phyloP scores from a whole-genome alignment of 768 basidiomycete genomes.

The Lanmaoa rubissima region DNA sequence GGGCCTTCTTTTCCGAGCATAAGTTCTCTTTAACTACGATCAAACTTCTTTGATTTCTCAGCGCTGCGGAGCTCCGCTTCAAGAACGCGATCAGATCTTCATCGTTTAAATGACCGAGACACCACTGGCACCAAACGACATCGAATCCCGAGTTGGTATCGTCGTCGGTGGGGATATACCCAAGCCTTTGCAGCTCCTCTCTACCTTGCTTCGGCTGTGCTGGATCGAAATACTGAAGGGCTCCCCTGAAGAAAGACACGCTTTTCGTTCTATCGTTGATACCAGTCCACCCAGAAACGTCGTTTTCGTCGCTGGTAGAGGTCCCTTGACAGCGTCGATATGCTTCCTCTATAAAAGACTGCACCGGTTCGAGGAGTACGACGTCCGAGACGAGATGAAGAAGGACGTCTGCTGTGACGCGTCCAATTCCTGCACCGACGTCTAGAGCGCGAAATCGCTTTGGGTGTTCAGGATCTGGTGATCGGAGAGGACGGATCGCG shows the following conservation, averaged over 20 bases:
- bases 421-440: conserved; percentile 91
- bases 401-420: conserved; percentile 85
- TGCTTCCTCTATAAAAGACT: conserved; percentile 72
- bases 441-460: conserved; percentile 77
- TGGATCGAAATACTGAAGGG: conserved; percentile 83
- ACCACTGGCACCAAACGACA: conserved; percentile 97
- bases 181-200: conserved; percentile 62
- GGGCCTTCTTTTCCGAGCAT: conserved; percentile 61
- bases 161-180: conserved; percentile 56
- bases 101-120: conserved; percentile 83
- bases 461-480: conserved; percentile 13
- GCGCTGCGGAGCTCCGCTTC: conserved; percentile 53
- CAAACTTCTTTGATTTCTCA: conserved; percentile 54
- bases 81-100: conserved; percentile 77
- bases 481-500: conserved; percentile 53
- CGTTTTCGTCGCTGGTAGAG: conserved; percentile 33
- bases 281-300: conserved; percentile 57
- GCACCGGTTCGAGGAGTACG: conserved; percentile 86
- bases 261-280: conserved; percentile 62
- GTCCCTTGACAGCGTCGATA: conserved; percentile 39
- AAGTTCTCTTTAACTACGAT: conserved; percentile 94
- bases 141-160: conserved; percentile 70
- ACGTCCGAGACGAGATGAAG: conserved; percentile 88
- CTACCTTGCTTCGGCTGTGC: conserved; percentile 36
- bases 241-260: conserved; percentile 75